Evolutionary conservation across 805 yeast species (phyloP), one percentile per base, ranked within the genome.

Genomic region (Yamadazyma sp.): DNA sequence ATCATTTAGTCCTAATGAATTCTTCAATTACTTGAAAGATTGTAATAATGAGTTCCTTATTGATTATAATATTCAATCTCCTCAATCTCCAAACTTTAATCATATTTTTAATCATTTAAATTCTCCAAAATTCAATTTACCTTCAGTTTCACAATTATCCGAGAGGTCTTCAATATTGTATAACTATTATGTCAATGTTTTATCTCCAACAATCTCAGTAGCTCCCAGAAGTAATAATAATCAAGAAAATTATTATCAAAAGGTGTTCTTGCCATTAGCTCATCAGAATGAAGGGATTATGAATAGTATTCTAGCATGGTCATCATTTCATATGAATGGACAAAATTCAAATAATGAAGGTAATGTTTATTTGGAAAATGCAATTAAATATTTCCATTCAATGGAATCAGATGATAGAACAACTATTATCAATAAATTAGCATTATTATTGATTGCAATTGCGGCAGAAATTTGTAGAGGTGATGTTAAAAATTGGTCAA

Each of bases 381-480:
- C 83, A 0, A 49, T 76, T 11, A 57, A 61, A 25, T 71, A 68
- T 41, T 60, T 57, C 31, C 38, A 36, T 20, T 19, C 36, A 9
- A 46, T 45, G 7, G 40, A 36, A 5, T 29, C 43, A 2, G 33
- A 38, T 8, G 61, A 59, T 42, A 55, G 69, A 18, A 60, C 65
- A 34, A 33, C 57, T 7, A 53, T 65, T 11, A 52, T 73, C 23
- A 49, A 60, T 43, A 70, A 80, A 40, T 53, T 85, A 29, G 89
- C 94, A 1, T 75, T 81, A 12, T 63, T 82, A 35, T 58, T 85
- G 42, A 75, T 86, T 33, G 64, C 85, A 33, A 75, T 84, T 45
- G 86, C 83, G n/a, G 89, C 86, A 1, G 88, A 84, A 50, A 82
- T 86, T 35, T 85, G 91, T 58, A 73, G 78, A 44, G 95, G 95